These are phyloP conservation scores for Ascodesmis nigricans DNA, from an alignment of 495 filamentous ascomycete species.

Conservation along the genomic window DNA sequence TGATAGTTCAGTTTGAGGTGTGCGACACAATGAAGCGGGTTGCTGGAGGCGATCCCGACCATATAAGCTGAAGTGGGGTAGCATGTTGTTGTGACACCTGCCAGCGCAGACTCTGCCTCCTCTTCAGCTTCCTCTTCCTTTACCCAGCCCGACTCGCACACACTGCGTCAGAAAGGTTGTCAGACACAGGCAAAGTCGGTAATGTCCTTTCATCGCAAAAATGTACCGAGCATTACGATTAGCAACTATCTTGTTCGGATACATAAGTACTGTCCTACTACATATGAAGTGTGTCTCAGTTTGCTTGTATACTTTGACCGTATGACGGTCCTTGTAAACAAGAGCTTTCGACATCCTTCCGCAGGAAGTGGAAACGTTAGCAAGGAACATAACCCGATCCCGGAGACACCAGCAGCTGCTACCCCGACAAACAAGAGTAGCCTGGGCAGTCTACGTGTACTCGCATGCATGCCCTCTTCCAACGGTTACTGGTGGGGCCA, in stretches of 20 bases:
- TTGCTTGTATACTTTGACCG: constrained; percentile 94
- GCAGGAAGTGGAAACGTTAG: constrained; percentile 3
- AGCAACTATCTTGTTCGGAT: constrained; percentile 89
- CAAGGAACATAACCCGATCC: constrained; percentile 20
- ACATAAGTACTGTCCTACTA: constrained; percentile 97
- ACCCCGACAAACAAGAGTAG: constrained; percentile 6
- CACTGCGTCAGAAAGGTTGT: constrained; percentile 38
- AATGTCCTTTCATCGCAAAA: constrained; percentile 97
- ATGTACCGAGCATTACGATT: constrained; percentile 92
- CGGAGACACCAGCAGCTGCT: neutral
- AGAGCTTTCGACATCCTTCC: constrained; percentile 2
- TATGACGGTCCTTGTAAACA: constrained; percentile 93
- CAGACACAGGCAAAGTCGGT: constrained; percentile 68
- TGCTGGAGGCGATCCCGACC: no score
- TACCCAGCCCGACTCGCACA: constrained; percentile 4
- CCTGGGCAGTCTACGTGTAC: constrained; percentile 59
- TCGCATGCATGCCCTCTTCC: no score
- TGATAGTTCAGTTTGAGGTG: no score
- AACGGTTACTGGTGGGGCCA: no score
- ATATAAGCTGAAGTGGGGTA: no score
- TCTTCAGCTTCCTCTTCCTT: constrained; percentile 8
- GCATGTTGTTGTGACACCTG: no score
- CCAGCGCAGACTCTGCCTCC: no score
- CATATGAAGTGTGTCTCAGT: constrained; percentile 92
- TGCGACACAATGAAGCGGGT: no score